Evolutionary conservation across 169 alveolate species (phyloP).

Genomic region (Eimeria falciformis): DNA sequence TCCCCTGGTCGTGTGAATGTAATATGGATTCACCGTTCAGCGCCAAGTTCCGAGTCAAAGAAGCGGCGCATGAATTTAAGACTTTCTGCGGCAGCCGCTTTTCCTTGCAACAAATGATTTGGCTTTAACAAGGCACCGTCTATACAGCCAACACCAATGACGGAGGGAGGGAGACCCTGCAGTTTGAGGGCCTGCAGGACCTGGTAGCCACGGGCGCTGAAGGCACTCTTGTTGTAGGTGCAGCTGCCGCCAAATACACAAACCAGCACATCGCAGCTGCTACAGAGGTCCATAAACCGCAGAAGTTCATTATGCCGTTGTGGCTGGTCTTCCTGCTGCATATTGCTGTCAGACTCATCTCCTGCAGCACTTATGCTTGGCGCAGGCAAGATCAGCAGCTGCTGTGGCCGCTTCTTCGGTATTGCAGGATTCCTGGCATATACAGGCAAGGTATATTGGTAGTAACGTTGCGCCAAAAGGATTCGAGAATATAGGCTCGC

Average conservation of each 20-base stretch:
- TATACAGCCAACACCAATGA: constrained; percentile 71
- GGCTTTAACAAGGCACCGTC: constrained; percentile 46
- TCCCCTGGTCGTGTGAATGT: background rate
- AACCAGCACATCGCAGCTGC: constrained; percentile 74
- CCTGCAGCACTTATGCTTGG: constrained; percentile 53
- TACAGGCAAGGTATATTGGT: constrained; percentile 53
- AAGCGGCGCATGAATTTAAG: constrained; percentile 58
- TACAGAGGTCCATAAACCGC: constrained; percentile 72
- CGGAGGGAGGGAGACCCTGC: constrained; percentile 78
- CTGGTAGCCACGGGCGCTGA: constrained; percentile 75
- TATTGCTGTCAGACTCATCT: background rate
- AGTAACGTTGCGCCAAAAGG: background rate
- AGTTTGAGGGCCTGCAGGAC: constrained; percentile 69
- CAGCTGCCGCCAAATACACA: constrained; percentile 74
- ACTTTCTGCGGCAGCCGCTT: constrained; percentile 45
- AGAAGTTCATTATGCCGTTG: constrained; percentile 42
- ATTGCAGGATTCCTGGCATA: constrained; percentile 70
- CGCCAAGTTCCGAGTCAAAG: constrained; percentile 75
- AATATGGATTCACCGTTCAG: constrained; percentile 60
- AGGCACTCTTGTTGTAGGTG: constrained; percentile 69
- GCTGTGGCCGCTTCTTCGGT: constrained; percentile 69
- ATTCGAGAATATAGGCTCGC: background rate
- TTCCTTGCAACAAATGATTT: background rate
- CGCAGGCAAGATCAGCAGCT: constrained; percentile 67
- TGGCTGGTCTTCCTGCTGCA: constrained; percentile 18